Conservation (phyloP, 164 flowering plant species). For the Litsea cubeba region DNA sequence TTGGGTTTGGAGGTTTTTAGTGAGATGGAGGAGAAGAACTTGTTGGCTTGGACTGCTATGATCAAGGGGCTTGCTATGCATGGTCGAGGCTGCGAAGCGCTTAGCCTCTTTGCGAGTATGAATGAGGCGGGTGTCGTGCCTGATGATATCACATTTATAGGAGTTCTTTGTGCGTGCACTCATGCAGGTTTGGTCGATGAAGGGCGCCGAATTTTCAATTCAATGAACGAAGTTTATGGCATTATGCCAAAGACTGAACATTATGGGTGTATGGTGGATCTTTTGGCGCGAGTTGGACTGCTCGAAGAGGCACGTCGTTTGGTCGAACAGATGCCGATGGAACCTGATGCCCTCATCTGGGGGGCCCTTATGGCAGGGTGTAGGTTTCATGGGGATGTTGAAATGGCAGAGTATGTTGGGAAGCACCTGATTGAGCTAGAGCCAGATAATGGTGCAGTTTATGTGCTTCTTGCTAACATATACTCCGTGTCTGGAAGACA, state of each 20-base stretch:
- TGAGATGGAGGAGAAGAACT: conserved; percentile 24
- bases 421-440: conserved; percentile 25
- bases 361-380: conserved; percentile 35
- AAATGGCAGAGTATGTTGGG: conserved; percentile 22
- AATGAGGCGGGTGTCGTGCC: conserved; percentile 19
- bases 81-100: conserved; percentile 26
- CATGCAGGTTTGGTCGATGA: conserved; percentile 30
- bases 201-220: conserved; percentile 25
- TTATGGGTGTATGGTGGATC: conserved; percentile 49
- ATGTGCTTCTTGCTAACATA: conserved; percentile 28
- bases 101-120: conserved; percentile 20
- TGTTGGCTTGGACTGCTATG: conserved; percentile 31
- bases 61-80: conserved; percentile 38
- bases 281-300: conserved; percentile 31
- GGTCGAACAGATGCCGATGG: conserved; percentile 32
- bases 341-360: conserved; percentile 35
- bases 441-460: conserved; percentile 25
- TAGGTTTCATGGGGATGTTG: conserved; percentile 24
- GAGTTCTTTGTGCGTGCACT: conserved; percentile 29
- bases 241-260: conserved; percentile 32
- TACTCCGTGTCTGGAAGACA: conserved; percentile 25
- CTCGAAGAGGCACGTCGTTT: conserved; percentile 26
- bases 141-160: conserved; percentile 28
- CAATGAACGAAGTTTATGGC: conserved; percentile 20
- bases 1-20: conserved; percentile 31